Base-by-base conservation (phyloP, 306 rosid genomes). In the Leucaena leucocephala region DNA sequence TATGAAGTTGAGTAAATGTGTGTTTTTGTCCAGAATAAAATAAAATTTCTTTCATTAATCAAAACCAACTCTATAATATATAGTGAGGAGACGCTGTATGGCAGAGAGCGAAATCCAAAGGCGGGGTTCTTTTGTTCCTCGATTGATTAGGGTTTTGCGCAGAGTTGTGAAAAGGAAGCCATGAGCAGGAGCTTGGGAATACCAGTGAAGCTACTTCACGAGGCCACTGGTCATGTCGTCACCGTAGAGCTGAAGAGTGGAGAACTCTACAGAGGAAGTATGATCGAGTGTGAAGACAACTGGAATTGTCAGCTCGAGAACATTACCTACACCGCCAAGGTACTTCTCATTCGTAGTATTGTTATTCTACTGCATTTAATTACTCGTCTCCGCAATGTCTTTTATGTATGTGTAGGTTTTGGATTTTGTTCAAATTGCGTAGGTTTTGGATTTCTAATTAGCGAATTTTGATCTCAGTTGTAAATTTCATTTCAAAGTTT, bases 131-230 rank as follows among this genome's bases (percentile, higher is more conserved):
- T 58, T 27, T 0, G 1, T 19, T 19, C 21, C 8, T 21, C 5
- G 6, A 8, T 58, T 58, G 64, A 9, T 21, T 58, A 22, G 64
- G 93, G 93, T 88, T 91, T 85, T 55, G 71, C 75, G 75, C 64
- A 36, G 77, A 40, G 54, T 69, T 40, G 5, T 9, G 58, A 3
- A 17, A 38, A 35, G 72, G 22, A 36, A 72, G 33, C 54, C 80
- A 95, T 95, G 99, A 95, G 99, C 80, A 89, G 97, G 71, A 93
- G 98, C 81, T 87, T 95, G 85, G 99, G 99, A 77, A 95, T 95
- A 54, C 99, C 99, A 45, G 99, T 95, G 84, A 95, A 93, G 92
- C 94, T 95, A 15, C 98, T 95, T 62, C 98, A 95, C 89, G 98
- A 93, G 84, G 96, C 99, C 17, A 88, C 99, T 0, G 98, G 97